A percentile compares a stretch with the other conserved stretches of the same genome.
These are phyloP conservation scores for Rhizopus arrhizus DNA, from an alignment of 371 early-diverging fungal species.

Conservation along the genomic window DNA sequence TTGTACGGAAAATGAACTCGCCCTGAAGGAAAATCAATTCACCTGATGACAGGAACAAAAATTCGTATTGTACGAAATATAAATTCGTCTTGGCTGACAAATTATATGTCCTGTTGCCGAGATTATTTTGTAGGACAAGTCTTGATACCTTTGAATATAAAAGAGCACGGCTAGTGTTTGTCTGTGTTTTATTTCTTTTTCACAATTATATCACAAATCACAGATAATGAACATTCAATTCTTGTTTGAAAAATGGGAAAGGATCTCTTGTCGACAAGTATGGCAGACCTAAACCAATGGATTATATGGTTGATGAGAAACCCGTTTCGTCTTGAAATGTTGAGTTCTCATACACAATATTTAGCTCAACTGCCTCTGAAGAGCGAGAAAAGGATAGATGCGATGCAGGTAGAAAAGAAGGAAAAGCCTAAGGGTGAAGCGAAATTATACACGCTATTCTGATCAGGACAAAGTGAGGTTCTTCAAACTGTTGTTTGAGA, in stretches of 20 bases:
- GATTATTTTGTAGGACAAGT: too few species aligned
- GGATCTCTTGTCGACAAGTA: too few species aligned
- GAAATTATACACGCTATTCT: constrained; percentile 15
- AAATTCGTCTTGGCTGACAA: too few species aligned
- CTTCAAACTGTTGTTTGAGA: constrained; percentile 17
- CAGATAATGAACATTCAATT: not conserved
- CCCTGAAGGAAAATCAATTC: not conserved
- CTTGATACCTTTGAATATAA: not conserved
- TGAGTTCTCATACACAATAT: constrained; percentile 4
- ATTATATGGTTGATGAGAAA: constrained; percentile 15
- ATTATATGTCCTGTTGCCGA: too few species aligned
- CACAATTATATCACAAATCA: not conserved
- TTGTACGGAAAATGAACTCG: constrained; percentile 6
- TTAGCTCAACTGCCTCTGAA: not conserved
- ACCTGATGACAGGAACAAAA: too few species aligned
- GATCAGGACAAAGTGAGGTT: constrained; percentile 16
- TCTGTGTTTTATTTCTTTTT: not conserved
- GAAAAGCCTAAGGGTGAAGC: not conserved
- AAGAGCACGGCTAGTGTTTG: too few species aligned
- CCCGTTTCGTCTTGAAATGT: not conserved
- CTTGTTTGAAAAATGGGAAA: too few species aligned
- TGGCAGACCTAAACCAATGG: not conserved
- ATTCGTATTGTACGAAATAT: too few species aligned
- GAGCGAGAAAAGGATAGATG: not conserved
- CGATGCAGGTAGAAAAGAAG: not conserved